A percentile compares a stretch with the other conserved stretches of the same genome.
These are phyloP conservation scores for Drechmeria coniospora DNA, from an alignment of 2,329 filamentous ascomycete species.

Conservation along the genomic window DNA sequence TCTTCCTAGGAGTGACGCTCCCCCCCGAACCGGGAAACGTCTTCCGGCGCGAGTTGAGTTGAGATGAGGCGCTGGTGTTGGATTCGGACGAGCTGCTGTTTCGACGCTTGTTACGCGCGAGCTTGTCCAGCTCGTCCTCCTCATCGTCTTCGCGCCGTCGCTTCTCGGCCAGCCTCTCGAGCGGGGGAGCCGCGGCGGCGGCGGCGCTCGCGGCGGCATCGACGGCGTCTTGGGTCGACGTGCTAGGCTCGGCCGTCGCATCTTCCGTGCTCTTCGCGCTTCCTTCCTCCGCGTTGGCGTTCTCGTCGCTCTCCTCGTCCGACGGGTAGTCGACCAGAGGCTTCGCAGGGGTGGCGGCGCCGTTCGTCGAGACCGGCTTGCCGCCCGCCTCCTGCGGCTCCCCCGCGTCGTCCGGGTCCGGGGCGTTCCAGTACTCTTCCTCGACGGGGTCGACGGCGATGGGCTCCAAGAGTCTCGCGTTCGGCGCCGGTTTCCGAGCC, in stretches of 20 bases:
- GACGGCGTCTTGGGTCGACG: no score
- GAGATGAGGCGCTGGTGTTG: slow-evolving; percentile 20
- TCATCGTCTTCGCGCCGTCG: slow-evolving; percentile 74
- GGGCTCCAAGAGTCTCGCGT: slow-evolving; percentile 56
- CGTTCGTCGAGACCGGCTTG: slow-evolving; percentile 36
- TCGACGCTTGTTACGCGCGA: slow-evolving; percentile 50
- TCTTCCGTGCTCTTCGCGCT: slow-evolving; percentile 14
- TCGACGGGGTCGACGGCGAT: slow-evolving; percentile 59
- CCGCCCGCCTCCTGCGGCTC: slow-evolving; percentile 18
- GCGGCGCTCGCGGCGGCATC: slow-evolving; percentile 2
- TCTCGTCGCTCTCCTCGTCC: slow-evolving; percentile 57
- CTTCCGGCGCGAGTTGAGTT: slow-evolving; percentile 18
- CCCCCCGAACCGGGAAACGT: slow-evolving; percentile 26
- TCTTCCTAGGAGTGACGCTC: slow-evolving; percentile 32
- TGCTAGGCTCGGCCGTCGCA: no score
- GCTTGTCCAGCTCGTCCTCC: slow-evolving; percentile 82
- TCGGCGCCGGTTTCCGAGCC: slow-evolving; percentile 24
- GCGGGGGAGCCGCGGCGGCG: slow-evolving; percentile 25
- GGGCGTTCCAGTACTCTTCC: slow-evolving; percentile 87
- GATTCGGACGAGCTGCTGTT: slow-evolving; percentile 38
- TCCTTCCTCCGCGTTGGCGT: slow-evolving; percentile 39
- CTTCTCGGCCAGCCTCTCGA: slow-evolving; percentile 75
- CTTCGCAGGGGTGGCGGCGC: slow-evolving; percentile 44
- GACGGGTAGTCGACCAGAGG: slow-evolving; percentile 85
- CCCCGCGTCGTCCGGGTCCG: slow-evolving; percentile 71